phyloP scores from a whole-genome alignment of 2,329 filamentous ascomycete genomes.

The Lizonia empirigonia region DNA sequence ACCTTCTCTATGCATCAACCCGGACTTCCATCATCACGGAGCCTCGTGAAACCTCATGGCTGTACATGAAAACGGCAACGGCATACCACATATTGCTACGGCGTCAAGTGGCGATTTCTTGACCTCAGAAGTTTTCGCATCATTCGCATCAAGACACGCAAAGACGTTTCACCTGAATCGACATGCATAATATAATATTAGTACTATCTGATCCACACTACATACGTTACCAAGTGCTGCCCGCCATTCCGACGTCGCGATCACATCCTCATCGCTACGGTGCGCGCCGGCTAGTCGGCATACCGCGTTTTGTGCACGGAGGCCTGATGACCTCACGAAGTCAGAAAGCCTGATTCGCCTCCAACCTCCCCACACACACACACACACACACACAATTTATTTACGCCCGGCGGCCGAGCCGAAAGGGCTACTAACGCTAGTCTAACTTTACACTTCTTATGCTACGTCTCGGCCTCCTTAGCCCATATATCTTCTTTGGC shows the following conservation, averaged over 20 bases:
- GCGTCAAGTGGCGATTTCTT: neutral
- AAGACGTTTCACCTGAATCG: neutral
- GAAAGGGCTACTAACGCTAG: too few species aligned
- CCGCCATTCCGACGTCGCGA: neutral
- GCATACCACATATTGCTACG: neutral
- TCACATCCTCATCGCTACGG: neutral
- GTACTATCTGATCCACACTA: neutral
- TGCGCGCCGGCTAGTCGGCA: slow-evolving; percentile 1
- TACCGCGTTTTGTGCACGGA: slow-evolving; percentile 1
- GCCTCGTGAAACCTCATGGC: neutral
- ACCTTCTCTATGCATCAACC: neutral
- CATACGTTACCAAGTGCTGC: neutral
- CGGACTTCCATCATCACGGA: neutral
- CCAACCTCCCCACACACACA: slow-evolving; percentile 10
- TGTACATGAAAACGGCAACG: neutral
- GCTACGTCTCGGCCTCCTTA: too few species aligned
- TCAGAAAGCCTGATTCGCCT: slow-evolving; percentile 11
- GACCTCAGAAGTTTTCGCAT: neutral
- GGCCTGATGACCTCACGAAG: slow-evolving; percentile 16
- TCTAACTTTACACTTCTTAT: too few species aligned
- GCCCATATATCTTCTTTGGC: too few species aligned
- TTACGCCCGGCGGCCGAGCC: too few species aligned
- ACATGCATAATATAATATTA: slow-evolving; percentile 2
- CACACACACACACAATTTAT: too few species aligned
- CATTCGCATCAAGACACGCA: neutral